phyloP scores from a whole-genome alignment of 225 moss, liverwort and hornwort genomes.

The Takakia lepidozioides region DNA sequence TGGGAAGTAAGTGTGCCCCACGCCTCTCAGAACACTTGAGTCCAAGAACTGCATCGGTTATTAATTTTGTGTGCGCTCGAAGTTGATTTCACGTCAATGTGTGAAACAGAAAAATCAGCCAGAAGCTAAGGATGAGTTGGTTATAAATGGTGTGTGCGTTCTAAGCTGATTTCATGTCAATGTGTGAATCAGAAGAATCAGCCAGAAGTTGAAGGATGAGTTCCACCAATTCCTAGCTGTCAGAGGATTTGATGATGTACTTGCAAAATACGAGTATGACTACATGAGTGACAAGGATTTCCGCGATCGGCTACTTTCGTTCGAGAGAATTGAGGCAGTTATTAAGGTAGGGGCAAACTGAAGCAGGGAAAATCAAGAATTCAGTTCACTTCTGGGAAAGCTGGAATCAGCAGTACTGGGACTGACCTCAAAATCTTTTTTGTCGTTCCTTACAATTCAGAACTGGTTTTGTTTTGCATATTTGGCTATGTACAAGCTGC shows the following conservation, averaged over 20 bases:
- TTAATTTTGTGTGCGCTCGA: background rate
- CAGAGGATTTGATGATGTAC: constrained; percentile 20
- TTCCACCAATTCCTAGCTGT: constrained; percentile 26
- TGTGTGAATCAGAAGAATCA: constrained; percentile 18
- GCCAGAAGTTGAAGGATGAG: constrained; percentile 15
- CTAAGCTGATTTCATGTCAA: too few species aligned
- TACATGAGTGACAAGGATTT: constrained; percentile 20
- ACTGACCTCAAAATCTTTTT: too few species aligned
- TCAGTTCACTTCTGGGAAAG: too few species aligned
- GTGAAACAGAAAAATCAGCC: too few species aligned
- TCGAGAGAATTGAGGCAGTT: constrained; percentile 39
- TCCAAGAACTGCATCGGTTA: background rate
- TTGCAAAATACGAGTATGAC: constrained; percentile 7
- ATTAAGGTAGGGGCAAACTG: too few species aligned
- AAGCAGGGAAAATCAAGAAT: too few species aligned
- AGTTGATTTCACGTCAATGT: background rate
- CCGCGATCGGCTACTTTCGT: constrained; percentile 17
- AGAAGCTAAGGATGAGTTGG: too few species aligned
- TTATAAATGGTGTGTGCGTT: too few species aligned
- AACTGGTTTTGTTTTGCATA: too few species aligned
- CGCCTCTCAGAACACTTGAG: background rate
- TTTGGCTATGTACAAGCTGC: too few species aligned
- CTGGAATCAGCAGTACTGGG: too few species aligned
- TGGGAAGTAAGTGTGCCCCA: constrained; percentile 24
- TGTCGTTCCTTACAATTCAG: too few species aligned